Conservation (phyloP, 2,329 filamentous ascomycete genomes). For the Trichoderma atrobrunneum region DNA sequence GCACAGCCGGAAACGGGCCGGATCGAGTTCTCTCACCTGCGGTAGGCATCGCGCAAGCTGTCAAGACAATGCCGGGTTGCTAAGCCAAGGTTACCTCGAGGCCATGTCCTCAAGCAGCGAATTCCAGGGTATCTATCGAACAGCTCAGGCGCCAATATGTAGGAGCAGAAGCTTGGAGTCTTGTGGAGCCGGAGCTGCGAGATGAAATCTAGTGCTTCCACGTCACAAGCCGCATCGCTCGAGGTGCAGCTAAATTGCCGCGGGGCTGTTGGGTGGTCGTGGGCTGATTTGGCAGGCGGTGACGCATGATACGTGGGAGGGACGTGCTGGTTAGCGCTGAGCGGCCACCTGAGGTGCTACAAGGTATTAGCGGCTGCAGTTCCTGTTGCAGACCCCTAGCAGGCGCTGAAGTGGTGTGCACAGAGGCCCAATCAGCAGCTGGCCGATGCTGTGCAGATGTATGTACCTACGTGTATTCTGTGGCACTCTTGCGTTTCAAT, state of each 20-base stretch:
- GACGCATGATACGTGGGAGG: slow-evolving; percentile 3
- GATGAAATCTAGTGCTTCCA: slow-evolving; percentile 14
- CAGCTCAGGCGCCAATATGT: slow-evolving; percentile 1
- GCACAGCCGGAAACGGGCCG: not conserved
- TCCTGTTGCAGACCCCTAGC: not conserved
- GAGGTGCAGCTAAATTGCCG: slow-evolving; percentile 5
- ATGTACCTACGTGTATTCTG: not conserved
- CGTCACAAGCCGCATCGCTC: not conserved
- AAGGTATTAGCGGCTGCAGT: not conserved
- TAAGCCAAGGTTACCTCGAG: slow-evolving; percentile 6
- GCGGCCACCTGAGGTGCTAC: not conserved
- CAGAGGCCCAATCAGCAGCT: not conserved
- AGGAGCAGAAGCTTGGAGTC: not conserved
- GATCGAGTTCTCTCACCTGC: slow-evolving; percentile 18
- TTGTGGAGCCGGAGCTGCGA: slow-evolving; percentile 9
- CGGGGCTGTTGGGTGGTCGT: slow-evolving; percentile 2
- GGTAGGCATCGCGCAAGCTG: slow-evolving; percentile 28
- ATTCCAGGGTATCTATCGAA: not conserved
- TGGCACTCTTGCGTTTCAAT: not conserved
- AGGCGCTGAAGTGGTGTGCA: not conserved
- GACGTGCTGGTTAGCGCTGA: not conserved
- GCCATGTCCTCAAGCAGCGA: slow-evolving; percentile 23
- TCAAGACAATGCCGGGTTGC: slow-evolving; percentile 2
- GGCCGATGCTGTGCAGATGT: not conserved
- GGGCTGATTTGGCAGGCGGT: slow-evolving; percentile 16